phyloP scores from a whole-genome alignment of 768 basidiomycete species.

The Phaffia tasmanica region DNA sequence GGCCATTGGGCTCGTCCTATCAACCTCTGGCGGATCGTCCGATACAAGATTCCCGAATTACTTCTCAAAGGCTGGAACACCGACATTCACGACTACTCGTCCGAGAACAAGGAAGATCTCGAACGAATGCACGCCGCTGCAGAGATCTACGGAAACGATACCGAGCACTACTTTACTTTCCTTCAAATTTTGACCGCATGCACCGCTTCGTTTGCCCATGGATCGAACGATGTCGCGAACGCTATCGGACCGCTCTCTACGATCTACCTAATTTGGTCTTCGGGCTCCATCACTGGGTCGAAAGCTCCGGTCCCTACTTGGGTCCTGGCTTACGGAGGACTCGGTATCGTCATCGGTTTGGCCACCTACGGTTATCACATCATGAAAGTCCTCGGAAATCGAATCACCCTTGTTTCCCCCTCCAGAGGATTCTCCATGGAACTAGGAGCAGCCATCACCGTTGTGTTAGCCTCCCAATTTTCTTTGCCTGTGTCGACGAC shows the following conservation, averaged over 20 bases:
- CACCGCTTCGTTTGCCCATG: constrained; percentile 43
- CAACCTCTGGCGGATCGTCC: constrained; percentile 38
- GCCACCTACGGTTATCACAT: constrained; percentile 40
- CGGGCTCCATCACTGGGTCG: constrained; percentile 29
- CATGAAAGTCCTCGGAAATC: constrained; percentile 40
- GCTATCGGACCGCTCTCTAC: constrained; percentile 39
- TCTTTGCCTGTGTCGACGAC: constrained; percentile 33
- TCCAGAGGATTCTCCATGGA: constrained; percentile 44
- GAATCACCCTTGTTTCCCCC: constrained; percentile 41
- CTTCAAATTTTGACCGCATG: constrained; percentile 42
- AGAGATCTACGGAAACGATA: constrained; percentile 41
- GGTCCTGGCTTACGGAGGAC: constrained; percentile 39
- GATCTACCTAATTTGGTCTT: constrained; percentile 39
- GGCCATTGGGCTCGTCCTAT: constrained; percentile 35
- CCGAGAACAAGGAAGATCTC: constrained; percentile 30
- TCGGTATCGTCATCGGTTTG: constrained; percentile 33
- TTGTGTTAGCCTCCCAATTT: constrained; percentile 41
- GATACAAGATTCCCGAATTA: constrained; percentile 31
- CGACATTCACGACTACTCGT: no score
- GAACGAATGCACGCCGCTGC: constrained; percentile 35
- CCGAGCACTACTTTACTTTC: constrained; percentile 42
- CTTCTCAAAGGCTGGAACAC: constrained; percentile 7
- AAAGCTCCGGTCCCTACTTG: constrained; percentile 38
- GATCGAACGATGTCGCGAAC: constrained; percentile 41
- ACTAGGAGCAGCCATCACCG: constrained; percentile 42